phyloP scores from a whole-genome alignment of 306 rosid species.

The Adenanthera pavonina region DNA sequence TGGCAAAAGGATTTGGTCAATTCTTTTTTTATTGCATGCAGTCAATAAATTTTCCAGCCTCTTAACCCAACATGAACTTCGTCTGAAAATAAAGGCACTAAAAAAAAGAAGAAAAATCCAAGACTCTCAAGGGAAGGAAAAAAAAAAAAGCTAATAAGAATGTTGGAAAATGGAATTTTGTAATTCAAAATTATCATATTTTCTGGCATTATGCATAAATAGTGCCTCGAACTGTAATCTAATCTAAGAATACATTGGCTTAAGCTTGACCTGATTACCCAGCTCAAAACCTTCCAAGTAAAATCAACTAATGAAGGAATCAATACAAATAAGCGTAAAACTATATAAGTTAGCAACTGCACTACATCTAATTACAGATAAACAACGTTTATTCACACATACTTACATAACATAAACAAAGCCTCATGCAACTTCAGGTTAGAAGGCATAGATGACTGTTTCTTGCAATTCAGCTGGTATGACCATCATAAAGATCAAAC shows the following conservation, averaged over 20 bases:
- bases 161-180: not conserved
- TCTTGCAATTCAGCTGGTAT: not conserved
- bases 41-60: not conserved
- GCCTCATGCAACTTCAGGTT: slow-evolving; percentile 50
- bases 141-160: not conserved
- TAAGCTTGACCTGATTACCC: slow-evolving; percentile 37
- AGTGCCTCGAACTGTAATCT: slow-evolving; percentile 34
- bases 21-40: not conserved
- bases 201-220: slow-evolving; percentile 16
- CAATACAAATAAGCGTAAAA: slow-evolving; percentile 43
- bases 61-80: not conserved
- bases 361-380: slow-evolving; percentile 59
- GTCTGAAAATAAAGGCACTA: not conserved
- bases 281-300: slow-evolving; percentile 29
- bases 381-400: slow-evolving; percentile 61
- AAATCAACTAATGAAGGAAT: slow-evolving; percentile 39
- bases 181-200: not conserved
- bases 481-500: slow-evolving; percentile 41
- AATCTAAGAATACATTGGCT: slow-evolving; percentile 33
- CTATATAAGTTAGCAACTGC: slow-evolving; percentile 42
- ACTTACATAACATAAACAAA: slow-evolving; percentile 51
- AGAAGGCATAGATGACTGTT: slow-evolving; percentile 2
- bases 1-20: slow-evolving; percentile 1
- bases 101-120: not conserved
- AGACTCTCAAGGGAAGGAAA: not conserved